Evolutionary conservation across 2,329 filamentous ascomycete species (phyloP), one percentile per base, ranked within the genome.

Genomic region (Magnaporthiopsis poae): DNA sequence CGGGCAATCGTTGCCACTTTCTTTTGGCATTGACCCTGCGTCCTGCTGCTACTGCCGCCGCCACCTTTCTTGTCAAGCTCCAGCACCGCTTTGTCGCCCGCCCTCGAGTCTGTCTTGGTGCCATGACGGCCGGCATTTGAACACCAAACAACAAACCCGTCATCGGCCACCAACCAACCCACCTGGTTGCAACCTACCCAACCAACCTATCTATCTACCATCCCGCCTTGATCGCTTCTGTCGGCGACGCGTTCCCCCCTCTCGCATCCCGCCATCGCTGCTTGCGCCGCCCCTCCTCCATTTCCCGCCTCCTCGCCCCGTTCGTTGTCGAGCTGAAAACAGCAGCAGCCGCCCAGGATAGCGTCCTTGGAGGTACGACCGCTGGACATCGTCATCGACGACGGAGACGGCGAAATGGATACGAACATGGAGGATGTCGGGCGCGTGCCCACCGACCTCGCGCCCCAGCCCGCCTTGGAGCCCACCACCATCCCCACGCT

Each of bases 361-460:
- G 46, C 18, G 46, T 56, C 46, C 46, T 56, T 9, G 46, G 46
- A 56, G 46, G 21, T 25, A 21, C 46, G 11, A 7, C 21, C 5
- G 46, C 46, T 25, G 8, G 46, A 56, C 46, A 56, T 56, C 46
- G 46, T 56, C 46, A 21, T 21, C 46, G 46, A 56, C 46, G 46
- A 56, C 18, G 46, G n/a, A 21, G 46, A 56, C 35, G 35, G 35
- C 39, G 59, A 59, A 71, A 96, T 97, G 92, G 94, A 99, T 80
- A 96, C 92, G 76, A 96, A 96, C 80, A 99, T 99, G 95, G 94
- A 97, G 83, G 95, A 99, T 78, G 92, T 96, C 73, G 90, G 90
- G 75, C 91, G 93, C 80, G 88, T 90, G 74, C 90, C 92, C 71
- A 86, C 91, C 77, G 90, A 90, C 75, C 80, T 96, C 73, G 87